Evolutionary conservation across 768 basidiomycete species (phyloP).

Genomic region (Auricularia auricula-judae): DNA sequence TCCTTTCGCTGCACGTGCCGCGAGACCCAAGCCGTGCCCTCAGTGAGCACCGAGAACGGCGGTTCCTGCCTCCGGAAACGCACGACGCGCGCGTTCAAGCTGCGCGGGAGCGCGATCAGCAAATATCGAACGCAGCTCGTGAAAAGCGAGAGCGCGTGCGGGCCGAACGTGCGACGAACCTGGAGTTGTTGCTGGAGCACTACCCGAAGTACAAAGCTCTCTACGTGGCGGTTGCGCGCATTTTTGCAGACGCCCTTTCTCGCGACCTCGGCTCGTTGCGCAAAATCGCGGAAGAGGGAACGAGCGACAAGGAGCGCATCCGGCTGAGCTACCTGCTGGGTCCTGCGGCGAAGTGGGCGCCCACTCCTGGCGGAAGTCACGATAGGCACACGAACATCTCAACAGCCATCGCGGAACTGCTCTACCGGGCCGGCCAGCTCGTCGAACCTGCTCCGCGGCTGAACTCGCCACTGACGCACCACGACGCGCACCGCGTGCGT

Average conservation of each 20-base stretch:
- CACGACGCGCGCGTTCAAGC: not conserved
- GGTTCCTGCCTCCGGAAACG: not conserved
- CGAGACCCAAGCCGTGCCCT: not conserved
- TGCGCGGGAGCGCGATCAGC: not conserved
- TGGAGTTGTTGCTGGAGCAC: slow-evolving; percentile 10
- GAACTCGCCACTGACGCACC: slow-evolving; percentile 6
- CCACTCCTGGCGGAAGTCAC: slow-evolving; percentile 45
- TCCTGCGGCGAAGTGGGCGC: slow-evolving; percentile 63
- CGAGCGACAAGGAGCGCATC: slow-evolving; percentile 13
- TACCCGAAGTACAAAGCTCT: slow-evolving; percentile 49
- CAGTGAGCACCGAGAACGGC: not conserved
- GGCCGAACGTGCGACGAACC: not conserved
- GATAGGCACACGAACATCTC: slow-evolving; percentile 55
- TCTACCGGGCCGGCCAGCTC: slow-evolving; percentile 28
- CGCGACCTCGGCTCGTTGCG: slow-evolving; percentile 38
- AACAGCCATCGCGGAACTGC: slow-evolving; percentile 47
- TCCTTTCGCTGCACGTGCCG: slow-evolving; percentile 10
- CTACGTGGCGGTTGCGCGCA: slow-evolving; percentile 48
- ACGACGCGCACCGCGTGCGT: slow-evolving; percentile 35
- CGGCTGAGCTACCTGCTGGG: slow-evolving; percentile 33
- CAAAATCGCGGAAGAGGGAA: slow-evolving; percentile 22
- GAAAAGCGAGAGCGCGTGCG: slow-evolving; percentile 9
- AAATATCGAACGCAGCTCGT: slow-evolving; percentile 5
- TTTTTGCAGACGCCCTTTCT: slow-evolving; percentile 43
- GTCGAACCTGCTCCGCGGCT: slow-evolving; percentile 10